Base-by-base conservation (phyloP, 2,329 filamentous ascomycete species). In the Trichophyton simii region DNA sequence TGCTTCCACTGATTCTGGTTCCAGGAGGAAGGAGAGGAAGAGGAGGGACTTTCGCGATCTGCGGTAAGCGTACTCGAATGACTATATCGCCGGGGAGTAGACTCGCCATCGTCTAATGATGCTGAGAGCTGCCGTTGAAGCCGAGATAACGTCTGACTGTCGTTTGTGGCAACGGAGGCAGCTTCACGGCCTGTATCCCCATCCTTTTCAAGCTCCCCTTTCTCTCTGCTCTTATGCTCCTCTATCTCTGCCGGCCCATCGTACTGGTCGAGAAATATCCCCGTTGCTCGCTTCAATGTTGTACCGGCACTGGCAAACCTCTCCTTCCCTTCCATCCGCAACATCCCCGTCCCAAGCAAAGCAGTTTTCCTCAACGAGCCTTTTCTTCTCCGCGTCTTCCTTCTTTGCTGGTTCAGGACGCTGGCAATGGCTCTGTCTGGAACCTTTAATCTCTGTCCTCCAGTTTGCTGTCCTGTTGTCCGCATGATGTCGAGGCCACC, bases 331-430 rank as follows among this genome's bases (percentile, higher is more conserved):
- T 71, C 38, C 68, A 67, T 60, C 75, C 73, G 65, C 63, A 64
- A 58, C 55, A 63, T 58, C 3, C 62, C 63, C 22, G 71, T 87
- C 15, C 89, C 89, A 18, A 96, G 79, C 57, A 96, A 78, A 28
- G 90, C 91, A 9, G 89, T 89, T 74, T 96, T 96, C 63, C 91
- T 83, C 71, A 96, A 78, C 9, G 91, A 96, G 3, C 90, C 91
- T 71, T 88, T 88, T 63, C 91, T 83, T 68, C 86, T 85, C 61
- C 90, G 80, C 55, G 83, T 83, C 71, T 79, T 78, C 61, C 71
- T 81, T 62, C 80, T 77, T 65, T 75, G 71, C 64, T 77, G 70
- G 64, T 78, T 80, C 58, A 80, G 70, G 28, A 76, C 78, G 42
- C 72, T 75, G 31, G 74, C 74, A 74, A 82, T 73, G 67, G 80